Conservation (phyloP, 2,329 filamentous ascomycete genomes). For the Juglanconis oblonga region DNA sequence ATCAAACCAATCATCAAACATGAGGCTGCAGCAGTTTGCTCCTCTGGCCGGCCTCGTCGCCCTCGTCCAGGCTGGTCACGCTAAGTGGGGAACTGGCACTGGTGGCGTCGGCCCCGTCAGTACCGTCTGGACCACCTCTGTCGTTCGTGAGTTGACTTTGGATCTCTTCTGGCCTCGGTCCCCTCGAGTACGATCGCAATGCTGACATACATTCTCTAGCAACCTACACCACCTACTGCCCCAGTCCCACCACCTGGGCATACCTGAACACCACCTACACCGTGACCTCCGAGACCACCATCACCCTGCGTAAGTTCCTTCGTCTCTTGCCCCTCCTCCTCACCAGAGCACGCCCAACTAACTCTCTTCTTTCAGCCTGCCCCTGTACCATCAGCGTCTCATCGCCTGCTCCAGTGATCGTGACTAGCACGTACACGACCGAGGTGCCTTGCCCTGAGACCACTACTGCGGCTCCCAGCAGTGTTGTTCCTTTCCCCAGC, state of each 20-base stretch:
- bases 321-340: background rate
- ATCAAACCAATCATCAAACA: slow-evolving; percentile 15
- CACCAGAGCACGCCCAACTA: slow-evolving; percentile 18
- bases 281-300: slow-evolving; percentile 36
- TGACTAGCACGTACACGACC: slow-evolving; percentile 23
- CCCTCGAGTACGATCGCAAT: background rate
- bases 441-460: slow-evolving; percentile 13
- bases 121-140: slow-evolving; percentile 33
- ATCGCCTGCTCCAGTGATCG: slow-evolving; percentile 28
- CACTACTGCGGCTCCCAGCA: slow-evolving; percentile 16
- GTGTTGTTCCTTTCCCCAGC: slow-evolving; percentile 10
- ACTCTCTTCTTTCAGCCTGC: slow-evolving; percentile 36
- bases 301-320: slow-evolving; percentile 41
- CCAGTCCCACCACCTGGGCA: slow-evolving; percentile 33
- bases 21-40: slow-evolving; percentile 19
- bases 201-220: background rate
- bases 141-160: slow-evolving; percentile 36
- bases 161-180: slow-evolving; percentile 35
- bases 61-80: slow-evolving; percentile 19
- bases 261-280: slow-evolving; percentile 43
- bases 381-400: slow-evolving; percentile 41
- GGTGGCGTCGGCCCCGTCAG: slow-evolving; percentile 11
- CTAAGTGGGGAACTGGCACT: slow-evolving; percentile 21
- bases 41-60: slow-evolving; percentile 15
- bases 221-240: background rate